phyloP scores from a whole-genome alignment of 1,139 yeast genomes.

The Yamadazyma aaseri region DNA sequence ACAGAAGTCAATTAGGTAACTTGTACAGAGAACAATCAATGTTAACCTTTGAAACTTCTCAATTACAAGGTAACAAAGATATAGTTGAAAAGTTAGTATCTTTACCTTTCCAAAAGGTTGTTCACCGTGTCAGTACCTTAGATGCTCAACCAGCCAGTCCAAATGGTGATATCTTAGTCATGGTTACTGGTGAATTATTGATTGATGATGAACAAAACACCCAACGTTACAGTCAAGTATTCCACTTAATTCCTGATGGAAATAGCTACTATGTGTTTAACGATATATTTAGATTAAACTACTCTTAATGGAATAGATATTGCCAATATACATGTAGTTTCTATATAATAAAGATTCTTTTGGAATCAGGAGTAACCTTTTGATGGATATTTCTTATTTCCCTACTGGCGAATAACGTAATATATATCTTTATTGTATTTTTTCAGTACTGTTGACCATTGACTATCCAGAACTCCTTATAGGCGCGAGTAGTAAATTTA shows the following conservation, averaged over 20 bases:
- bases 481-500: conserved; percentile 3
- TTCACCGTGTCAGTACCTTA: conserved; percentile 87
- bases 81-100: conserved; percentile 88
- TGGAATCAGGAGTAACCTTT: too few species aligned
- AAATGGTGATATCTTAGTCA: conserved; percentile 88
- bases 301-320: conserved; percentile 35
- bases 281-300: conserved; percentile 93
- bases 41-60: conserved; percentile 95
- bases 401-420: too few species aligned
- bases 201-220: conserved; percentile 93
- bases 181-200: conserved; percentile 95
- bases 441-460: too few species aligned
- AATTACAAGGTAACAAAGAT: conserved; percentile 89
- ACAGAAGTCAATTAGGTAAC: conserved; percentile 89
- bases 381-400: too few species aligned
- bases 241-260: conserved; percentile 93
- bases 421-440: too few species aligned
- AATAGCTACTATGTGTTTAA: conserved; percentile 90
- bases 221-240: conserved; percentile 94
- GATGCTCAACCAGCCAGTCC: conserved; percentile 99
- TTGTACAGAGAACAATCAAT: conserved; percentile 95
- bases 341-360: too few species aligned
- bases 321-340: too few species aligned
- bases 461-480: too few species aligned
- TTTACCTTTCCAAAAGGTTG: conserved; percentile 89